Evolutionary conservation across 495 filamentous ascomycete species (phyloP).

Genomic region (Monascus purpureus): DNA sequence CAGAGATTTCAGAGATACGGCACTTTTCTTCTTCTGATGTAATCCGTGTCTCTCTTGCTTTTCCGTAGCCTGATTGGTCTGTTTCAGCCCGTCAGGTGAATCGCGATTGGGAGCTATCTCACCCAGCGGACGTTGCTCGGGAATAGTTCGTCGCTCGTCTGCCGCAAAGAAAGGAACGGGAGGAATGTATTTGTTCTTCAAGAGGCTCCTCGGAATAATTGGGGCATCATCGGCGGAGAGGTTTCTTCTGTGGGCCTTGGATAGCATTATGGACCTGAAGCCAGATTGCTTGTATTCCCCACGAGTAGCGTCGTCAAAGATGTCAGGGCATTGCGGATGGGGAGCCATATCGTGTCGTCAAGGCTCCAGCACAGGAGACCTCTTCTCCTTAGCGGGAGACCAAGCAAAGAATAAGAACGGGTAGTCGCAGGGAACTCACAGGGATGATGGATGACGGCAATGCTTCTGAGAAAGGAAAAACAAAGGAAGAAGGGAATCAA

Average conservation of each 20-base stretch:
- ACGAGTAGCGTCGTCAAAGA: conserved; percentile 31
- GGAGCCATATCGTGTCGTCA: conserved; percentile 24
- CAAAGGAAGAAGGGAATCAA: too few species aligned
- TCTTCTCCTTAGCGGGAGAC: not conserved
- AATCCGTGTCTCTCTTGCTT: conserved; percentile 21
- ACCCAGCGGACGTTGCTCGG: conserved; percentile 20
- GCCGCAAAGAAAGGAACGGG: conserved; percentile 14
- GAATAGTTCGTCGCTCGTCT: conserved; percentile 8
- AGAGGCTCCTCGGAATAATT: conserved; percentile 2
- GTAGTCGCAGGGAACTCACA: conserved; percentile 14
- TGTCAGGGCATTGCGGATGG: conserved; percentile 22
- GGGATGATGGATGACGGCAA: too few species aligned
- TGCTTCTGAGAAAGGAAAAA: too few species aligned
- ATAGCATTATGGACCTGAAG: conserved; percentile 29
- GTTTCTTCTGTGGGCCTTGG: conserved; percentile 26
- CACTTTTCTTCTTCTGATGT: conserved; percentile 53
- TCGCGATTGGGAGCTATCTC: conserved; percentile 29
- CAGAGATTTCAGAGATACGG: conserved; percentile 50
- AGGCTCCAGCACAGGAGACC: too few species aligned
- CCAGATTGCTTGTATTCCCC: conserved; percentile 25
- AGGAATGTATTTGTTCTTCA: conserved; percentile 7
- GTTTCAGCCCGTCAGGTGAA: conserved; percentile 10
- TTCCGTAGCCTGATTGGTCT: conserved; percentile 8
- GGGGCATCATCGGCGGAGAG: conserved; percentile 26
- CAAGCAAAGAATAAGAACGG: conserved; percentile 5